A percentile compares a stretch with the other conserved stretches of the same genome.
Evolutionary conservation across 305 asterid genomes (phyloP).

Genomic region (Fraxinus platypoda): DNA sequence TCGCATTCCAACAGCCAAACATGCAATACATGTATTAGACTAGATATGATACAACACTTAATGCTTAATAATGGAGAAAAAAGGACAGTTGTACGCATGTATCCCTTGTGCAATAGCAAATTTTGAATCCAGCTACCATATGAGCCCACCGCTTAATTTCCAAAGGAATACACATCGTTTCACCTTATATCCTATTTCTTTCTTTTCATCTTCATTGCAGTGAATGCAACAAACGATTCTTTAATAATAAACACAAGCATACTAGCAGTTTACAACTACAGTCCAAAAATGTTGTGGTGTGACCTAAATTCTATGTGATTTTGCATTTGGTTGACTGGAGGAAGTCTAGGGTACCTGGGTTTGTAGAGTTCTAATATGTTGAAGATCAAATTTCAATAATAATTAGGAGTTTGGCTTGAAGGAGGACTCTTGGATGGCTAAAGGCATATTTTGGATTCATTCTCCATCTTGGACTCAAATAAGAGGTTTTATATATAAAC

Average conservation of each 20-base stretch:
- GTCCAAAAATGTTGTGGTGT: not conserved
- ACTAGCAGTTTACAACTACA: too few species aligned
- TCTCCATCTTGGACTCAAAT: too few species aligned
- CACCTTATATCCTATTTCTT: not conserved
- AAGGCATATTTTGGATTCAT: too few species aligned
- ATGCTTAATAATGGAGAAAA: not conserved
- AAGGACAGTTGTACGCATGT: not conserved
- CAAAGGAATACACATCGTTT: not conserved
- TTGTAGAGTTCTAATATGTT: too few species aligned
- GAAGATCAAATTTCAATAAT: too few species aligned
- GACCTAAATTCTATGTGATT: too few species aligned
- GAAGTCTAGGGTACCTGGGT: too few species aligned
- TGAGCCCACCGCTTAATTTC: not conserved
- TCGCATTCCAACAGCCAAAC: not conserved
- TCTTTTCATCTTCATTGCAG: not conserved
- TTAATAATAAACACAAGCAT: too few species aligned
- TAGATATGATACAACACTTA: not conserved
- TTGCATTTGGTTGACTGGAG: too few species aligned
- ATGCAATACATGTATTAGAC: not conserved
- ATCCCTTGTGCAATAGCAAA: not conserved
- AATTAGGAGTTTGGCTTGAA: too few species aligned
- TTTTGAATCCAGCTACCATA: not conserved
- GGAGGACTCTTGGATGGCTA: too few species aligned
- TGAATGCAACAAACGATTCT: not conserved
- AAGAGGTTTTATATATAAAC: too few species aligned